phyloP scores from a whole-genome alignment of 148 eudicot species.

The Talinum fruticosum region DNA sequence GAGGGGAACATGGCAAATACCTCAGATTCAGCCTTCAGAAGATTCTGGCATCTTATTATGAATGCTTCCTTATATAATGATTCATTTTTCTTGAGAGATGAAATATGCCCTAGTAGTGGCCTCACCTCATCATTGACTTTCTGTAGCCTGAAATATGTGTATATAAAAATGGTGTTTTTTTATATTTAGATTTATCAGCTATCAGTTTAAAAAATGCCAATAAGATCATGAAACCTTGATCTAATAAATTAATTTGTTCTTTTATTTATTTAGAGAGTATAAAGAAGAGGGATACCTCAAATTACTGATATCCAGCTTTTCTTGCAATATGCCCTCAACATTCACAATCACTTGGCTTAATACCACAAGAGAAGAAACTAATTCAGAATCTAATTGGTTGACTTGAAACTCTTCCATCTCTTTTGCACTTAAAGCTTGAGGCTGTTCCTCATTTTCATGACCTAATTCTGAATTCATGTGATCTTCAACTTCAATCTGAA shows the following conservation, averaged over 20 bases:
- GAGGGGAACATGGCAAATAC: slow-evolving; percentile 16
- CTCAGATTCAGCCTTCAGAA: slow-evolving; percentile 69
- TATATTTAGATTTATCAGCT: too few relatives aligned
- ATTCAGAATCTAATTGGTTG: slow-evolving; percentile 3
- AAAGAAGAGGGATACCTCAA: slow-evolving; percentile 36
- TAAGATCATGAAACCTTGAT: too few relatives aligned
- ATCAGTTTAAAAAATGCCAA: too few relatives aligned
- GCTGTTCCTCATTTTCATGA: not conserved
- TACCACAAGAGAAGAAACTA: slow-evolving; percentile 10
- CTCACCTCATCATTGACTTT: slow-evolving; percentile 26
- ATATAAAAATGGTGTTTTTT: too few relatives aligned
- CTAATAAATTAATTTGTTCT: too few relatives aligned
- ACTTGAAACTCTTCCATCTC: not conserved
- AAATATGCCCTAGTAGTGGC: slow-evolving; percentile 20
- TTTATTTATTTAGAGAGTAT: too few relatives aligned
- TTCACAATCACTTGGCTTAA: slow-evolving; percentile 22
- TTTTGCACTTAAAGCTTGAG: not conserved
- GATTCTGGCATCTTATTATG: slow-evolving; percentile 54
- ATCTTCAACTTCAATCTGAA: not conserved
- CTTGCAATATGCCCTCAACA: slow-evolving; percentile 30
- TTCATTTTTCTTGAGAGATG: slow-evolving; percentile 30
- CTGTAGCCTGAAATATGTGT: slow-evolving; percentile 41
- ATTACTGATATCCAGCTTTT: slow-evolving; percentile 33
- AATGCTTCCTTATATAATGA: slow-evolving; percentile 55
- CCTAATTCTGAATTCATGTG: not conserved